Base-by-base conservation (phyloP, 2,329 filamentous ascomycete genomes). In the Salinomyces thailandicus region DNA sequence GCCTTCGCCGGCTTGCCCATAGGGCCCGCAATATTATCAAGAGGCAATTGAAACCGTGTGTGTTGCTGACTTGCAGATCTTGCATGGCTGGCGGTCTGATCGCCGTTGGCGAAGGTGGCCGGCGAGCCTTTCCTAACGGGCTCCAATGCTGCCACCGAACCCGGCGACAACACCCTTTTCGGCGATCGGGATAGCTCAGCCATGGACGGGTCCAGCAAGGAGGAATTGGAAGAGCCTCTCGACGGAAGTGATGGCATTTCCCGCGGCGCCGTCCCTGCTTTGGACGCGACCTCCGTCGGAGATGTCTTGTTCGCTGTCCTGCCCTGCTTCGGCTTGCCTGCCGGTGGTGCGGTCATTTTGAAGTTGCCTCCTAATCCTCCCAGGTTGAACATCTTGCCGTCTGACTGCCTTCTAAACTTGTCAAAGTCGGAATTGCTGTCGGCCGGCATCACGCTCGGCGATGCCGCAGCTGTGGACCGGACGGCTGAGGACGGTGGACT, bases 381-480 rank as follows among this genome's bases (percentile, higher is more conserved):
- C 28, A 65, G 52, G 38, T 60, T 67, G 35, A 61, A 63, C 15
- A 55, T 58, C 47, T 78, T 79, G 35, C 46, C 44, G 51, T 87
- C 82, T n/a, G 76, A 73, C 52, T 85, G 79, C 45, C 71, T 75
- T 48, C 71, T 72, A 55, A 93, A 89, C 2, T 81, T 80, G 55
- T 89, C 84, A 45, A 82, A 89, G n/a, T 86, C 79, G 5, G 81
- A 74, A 50, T 87, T 86, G 20, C 79, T 75, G 50, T 89, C 81
- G 34, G 85, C 63, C 0, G 83, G 73, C 5, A 85, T 63, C 45
- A 79, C 72, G 44, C 77, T 77, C 2, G 84, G 82, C 6, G 82
- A 72, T 2, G 74, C 72, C 12, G 78, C 73, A 14, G 71, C 74
- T 36, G 81, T 83, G 0, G 79, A 82, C 51, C 76, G 77, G 33